A percentile compares a stretch with the other conserved stretches of the same genome.
These are phyloP conservation scores for Vicia villosa DNA, from an alignment of 306 rosid genomes.

Conservation along the genomic window DNA sequence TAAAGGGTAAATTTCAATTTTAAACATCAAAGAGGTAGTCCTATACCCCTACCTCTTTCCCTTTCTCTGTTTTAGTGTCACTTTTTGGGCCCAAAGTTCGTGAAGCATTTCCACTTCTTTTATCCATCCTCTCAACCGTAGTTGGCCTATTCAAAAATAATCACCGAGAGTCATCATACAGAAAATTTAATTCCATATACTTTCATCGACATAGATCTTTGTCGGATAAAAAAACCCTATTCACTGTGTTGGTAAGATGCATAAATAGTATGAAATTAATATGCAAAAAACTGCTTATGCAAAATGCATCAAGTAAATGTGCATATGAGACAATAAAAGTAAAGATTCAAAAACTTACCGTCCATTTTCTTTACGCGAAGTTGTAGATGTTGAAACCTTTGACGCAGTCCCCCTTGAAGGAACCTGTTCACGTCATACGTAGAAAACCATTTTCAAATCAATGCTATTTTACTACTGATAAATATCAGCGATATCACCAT, in stretches of 20 bases:
- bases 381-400: conserved; percentile 52
- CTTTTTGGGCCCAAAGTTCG: conserved; percentile 50
- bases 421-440: conserved; percentile 45
- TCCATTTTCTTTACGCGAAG: conserved; percentile 64
- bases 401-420: conserved; percentile 57
- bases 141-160: conserved; percentile 50
- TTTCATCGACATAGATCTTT: conserved; percentile 19
- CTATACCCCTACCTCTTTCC: conserved; percentile 62
- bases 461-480: not conserved
- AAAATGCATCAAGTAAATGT: conserved; percentile 14
- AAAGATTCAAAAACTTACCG: conserved; percentile 50
- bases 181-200: conserved; percentile 21
- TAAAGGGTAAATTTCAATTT: conserved; percentile 7
- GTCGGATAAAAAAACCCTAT: conserved; percentile 13
- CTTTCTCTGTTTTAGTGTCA: conserved; percentile 51
- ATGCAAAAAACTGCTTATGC: not conserved
- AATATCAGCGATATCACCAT: not conserved
- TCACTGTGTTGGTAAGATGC: conserved; percentile 22
- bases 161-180: conserved; percentile 30
- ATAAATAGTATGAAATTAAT: conserved; percentile 15
- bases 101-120: conserved; percentile 50
- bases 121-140: conserved; percentile 52
- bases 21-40: conserved; percentile 28
- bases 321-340: conserved; percentile 20
- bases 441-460: conserved; percentile 28